Percentiles rank a stretch among this genome's conserved stretches.
These are phyloP conservation scores for Pleurotus tuoliensis DNA, from an alignment of 768 basidiomycete genomes.

Conservation along the genomic window DNA sequence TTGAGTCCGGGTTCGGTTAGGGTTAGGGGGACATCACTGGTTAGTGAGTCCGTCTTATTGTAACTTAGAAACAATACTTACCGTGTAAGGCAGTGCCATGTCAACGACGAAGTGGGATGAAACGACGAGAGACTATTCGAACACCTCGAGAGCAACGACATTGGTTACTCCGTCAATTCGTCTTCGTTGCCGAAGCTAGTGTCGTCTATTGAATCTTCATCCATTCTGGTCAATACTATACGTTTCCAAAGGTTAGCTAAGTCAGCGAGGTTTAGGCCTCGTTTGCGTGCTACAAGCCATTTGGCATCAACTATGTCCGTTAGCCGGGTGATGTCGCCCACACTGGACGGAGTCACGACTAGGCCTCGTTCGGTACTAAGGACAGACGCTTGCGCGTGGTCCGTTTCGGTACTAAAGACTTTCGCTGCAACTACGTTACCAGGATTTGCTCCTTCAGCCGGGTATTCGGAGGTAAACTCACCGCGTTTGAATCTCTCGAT, in stretches of 20 bases:
- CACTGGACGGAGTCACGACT: too few species aligned
- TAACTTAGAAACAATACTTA: background rate
- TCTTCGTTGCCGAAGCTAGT: background rate
- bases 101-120: too few species aligned
- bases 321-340: too few species aligned
- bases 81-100: background rate
- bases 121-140: background rate
- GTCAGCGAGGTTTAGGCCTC: background rate
- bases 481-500: too few species aligned
- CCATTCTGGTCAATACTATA: background rate
- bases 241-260: background rate
- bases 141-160: background rate
- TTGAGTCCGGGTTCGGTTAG: background rate
- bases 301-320: too few species aligned
- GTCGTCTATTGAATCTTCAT: background rate
- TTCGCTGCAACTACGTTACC: too few species aligned
- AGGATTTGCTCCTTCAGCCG: too few species aligned
- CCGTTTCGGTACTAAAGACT: too few species aligned
- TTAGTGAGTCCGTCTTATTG: background rate
- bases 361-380: too few species aligned
- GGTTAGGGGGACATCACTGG: background rate
- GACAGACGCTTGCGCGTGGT: too few species aligned
- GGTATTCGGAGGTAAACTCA: too few species aligned
- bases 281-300: background rate
- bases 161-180: background rate